Evolutionary conservation across 495 filamentous ascomycete genomes (phyloP), one percentile per base, ranked within the genome.

Genomic region (Penicillium samsonianum): DNA sequence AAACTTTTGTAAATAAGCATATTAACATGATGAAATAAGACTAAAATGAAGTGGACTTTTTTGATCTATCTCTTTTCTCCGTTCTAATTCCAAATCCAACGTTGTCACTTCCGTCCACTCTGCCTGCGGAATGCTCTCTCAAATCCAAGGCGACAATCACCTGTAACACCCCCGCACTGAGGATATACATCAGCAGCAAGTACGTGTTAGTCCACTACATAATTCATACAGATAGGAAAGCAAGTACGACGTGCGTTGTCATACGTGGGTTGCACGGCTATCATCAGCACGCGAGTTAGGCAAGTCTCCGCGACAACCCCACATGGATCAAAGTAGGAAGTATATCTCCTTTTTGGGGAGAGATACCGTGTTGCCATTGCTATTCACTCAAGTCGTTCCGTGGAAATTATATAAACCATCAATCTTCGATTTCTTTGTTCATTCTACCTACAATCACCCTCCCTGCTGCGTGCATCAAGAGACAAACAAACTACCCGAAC

Each of bases 291-390:
- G 45, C 37, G 7, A 42, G 33, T 59, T 52, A 59, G 60, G 60
- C 33, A 62, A 43, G 60, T 57, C 50, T 62, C 60, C 60, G 26
- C 60, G 60, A 62, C 60, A 42, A 47, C 51, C 60, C 60, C 60
- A 48, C 60, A 45, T 37, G 2, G 19, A 8, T n/a, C 20, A 10
- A n/a, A 26, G 14, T 22, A 5, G 28, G 31, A 35, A 35, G 33
- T 35, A 35, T 16, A 35, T 35, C 11, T 16, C 5, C 14, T 37
- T 9, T 31, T 31, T 2, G 35, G 16, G 7, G 6, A 37, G 16
- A n/a, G 35, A 37, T 2, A 37, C 35, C 0, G 35, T 3, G 35
- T 42, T 61, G 20, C 20, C 22, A 42, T 23, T 0, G 3, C 17
- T 23, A 9, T 28, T 8, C 3, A 37, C n/a, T 7, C 16, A n/a